phyloP scores from a whole-genome alignment of 78 protist species.

The Guillardia theta region DNA sequence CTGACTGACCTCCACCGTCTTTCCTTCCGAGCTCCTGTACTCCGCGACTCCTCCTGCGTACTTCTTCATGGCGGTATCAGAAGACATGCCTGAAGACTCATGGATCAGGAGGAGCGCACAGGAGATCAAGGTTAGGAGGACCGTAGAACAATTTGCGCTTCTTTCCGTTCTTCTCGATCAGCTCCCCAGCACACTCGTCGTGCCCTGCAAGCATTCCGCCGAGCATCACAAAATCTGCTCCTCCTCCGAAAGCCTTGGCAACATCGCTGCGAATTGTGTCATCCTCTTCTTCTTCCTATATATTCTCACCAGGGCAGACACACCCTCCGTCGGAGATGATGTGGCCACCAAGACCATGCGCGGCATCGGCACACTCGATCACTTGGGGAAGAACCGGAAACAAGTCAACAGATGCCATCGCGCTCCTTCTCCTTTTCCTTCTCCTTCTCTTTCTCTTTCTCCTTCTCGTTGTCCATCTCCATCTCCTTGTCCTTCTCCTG shows the following conservation, averaged over 20 bases:
- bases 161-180: constrained; percentile 41
- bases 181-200: constrained; percentile 57
- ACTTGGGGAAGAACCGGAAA: constrained; percentile 60
- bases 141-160: neutral
- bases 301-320: constrained; percentile 54
- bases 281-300: too few relatives aligned
- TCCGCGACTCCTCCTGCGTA: constrained; percentile 59
- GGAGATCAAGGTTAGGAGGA: too few relatives aligned
- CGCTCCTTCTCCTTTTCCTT: too few relatives aligned
- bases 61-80: constrained; percentile 12
- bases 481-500: too few relatives aligned
- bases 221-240: constrained; percentile 68
- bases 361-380: constrained; percentile 66
- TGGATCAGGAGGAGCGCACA: too few relatives aligned
- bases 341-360: constrained; percentile 60
- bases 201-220: constrained; percentile 65
- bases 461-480: too few relatives aligned
- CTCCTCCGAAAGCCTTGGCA: constrained; percentile 64
- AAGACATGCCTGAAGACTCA: too few relatives aligned
- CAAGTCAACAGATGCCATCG: constrained; percentile 48
- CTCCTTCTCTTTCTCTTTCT: too few relatives aligned
- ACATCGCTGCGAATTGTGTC: constrained; percentile 59
- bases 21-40: constrained; percentile 63
- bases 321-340: constrained; percentile 67
- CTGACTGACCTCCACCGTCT: constrained; percentile 55